Base-by-base conservation (phyloP, 352 stramenopile species). In the Globisporangium canariense region DNA sequence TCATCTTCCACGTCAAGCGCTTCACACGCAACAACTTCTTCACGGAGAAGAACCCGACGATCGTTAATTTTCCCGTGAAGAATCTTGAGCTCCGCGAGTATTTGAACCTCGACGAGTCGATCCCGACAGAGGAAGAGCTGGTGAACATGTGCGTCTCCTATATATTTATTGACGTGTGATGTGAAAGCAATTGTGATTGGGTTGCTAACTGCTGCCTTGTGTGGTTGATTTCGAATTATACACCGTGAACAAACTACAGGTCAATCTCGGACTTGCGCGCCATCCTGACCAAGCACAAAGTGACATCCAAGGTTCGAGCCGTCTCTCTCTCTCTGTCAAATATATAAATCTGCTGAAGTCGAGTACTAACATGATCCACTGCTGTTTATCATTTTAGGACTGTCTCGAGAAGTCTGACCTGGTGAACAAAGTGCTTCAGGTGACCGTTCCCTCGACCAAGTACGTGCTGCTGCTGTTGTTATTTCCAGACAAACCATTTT, bases 21-120 rank as follows among this genome's bases (percentile, higher is more conserved):
- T 99, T 99, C 72, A 98, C 94, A 38, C 90, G 90, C 25, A 99
- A 99, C 81, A 96, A 97, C 55, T 99, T 99, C 68, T 98, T 97
- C 61, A 83, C 92, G 1, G 98, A 99, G 81, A 99, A 99, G 79
- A 99, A 99, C 74, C 96, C 97, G 30, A 99, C 97, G 10, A 99
- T 99, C 79, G 97, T 99, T 8, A 98, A 98, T 38, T 99, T 99
- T 66, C 97, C 97, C 5, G 93, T 99, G 34, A 99, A 99, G 73
- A 99, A 99, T 75, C 81, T 99, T 20, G 97, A 99, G 75, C 76
- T 99, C 47, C 86, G 77, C 9, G 87, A 98, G 54, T 97, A 97
- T 67, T 57, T 97, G 40, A 80, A 83, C 51, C 66, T 89, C 34
- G 75, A 89, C 30, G 67, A 75, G 34, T 67, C 64, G 7, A 58